These are phyloP conservation scores for Neoboletus magnificus DNA, from an alignment of 768 basidiomycete genomes.

Conservation along the genomic window DNA sequence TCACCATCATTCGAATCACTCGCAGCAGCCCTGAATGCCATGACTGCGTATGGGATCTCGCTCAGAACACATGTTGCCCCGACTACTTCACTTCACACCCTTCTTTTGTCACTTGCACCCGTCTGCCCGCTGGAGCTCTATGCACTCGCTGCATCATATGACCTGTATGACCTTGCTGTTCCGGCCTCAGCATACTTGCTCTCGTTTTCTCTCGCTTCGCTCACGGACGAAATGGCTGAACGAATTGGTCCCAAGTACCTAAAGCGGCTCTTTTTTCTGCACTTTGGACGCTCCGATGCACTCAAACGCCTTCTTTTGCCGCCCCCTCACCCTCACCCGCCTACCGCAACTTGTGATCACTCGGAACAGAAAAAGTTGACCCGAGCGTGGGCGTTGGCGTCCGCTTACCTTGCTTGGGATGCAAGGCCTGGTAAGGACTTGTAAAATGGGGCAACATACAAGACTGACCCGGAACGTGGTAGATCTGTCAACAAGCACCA, in stretches of 20 bases:
- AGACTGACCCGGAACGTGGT: conserved; percentile 2
- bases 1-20: conserved; percentile 63
- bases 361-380: conserved; percentile 75
- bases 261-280: conserved; percentile 79
- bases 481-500: conserved; percentile 72
- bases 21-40: conserved; percentile 49
- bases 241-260: conserved; percentile 74
- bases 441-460: background rate
- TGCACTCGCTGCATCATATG: conserved; percentile 61
- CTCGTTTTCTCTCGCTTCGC: conserved; percentile 59
- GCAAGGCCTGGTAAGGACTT: conserved; percentile 62
- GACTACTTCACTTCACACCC: conserved; percentile 52
- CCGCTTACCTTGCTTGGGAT: conserved; percentile 83
- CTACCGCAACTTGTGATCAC: conserved; percentile 65
- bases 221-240: conserved; percentile 68
- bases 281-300: conserved; percentile 79
- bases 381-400: conserved; percentile 78
- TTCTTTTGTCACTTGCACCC: conserved; percentile 67
- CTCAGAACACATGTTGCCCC: conserved; percentile 46
- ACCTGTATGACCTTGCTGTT: conserved; percentile 72
- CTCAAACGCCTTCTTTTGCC: conserved; percentile 74
- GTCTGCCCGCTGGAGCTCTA: conserved; percentile 69
- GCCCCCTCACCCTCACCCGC: conserved; percentile 74
- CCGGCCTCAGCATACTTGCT: conserved; percentile 72
- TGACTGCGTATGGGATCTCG: conserved; percentile 59